Evolutionary conservation across 2,329 filamentous ascomycete species (phyloP), one percentile per base, ranked within the genome.

Genomic region (Biscogniauxia marginata): DNA sequence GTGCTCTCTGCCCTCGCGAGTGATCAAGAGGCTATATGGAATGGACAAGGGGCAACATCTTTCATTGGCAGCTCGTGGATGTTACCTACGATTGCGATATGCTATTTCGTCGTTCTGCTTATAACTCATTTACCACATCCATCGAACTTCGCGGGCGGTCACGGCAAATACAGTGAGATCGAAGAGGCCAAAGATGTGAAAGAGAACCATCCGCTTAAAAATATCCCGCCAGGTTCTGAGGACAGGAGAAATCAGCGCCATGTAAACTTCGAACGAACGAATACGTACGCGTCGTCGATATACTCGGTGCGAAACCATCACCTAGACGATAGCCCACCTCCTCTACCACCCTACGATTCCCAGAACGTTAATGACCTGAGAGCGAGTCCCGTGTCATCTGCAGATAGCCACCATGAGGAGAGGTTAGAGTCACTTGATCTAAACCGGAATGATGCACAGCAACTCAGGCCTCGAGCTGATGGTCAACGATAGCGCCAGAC

Each of bases 1-100:
- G 56, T 69, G 5, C 61, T 63, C n/a, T 53, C 64, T 7, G 50
- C 59, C 49, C 21, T 68, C 24, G 59, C 55, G 2, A 49, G 51
- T 52, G 58, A 65, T 25, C 46, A 56, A 20, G 48, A 57, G 16
- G 52, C 56, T 3, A 54, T 58, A 13, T 49, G 54, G 11, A 20
- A 39, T 19, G 49, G 54, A 5, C 30, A 57, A 34, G 23, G 25
- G 13, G 46, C 51, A 8, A 60, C 54, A 11, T 44, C 52, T n/a
- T 67, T 66, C 52, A 58, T 67, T 45, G 59, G 58, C 25, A 67
- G 63, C 53, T 30, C 60, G 6, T 68, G 66, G 67, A 67, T 69
- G 62, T 47, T 69, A 20, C 67, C 67, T 1, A 63, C 61, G n/a
- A 66, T 70, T 23, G 63, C 63, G 1, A 49, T 67, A 16, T 46